Conservation (phyloP, 2,329 filamentous ascomycete species). For the Aspergillus pseudoglaucus region DNA sequence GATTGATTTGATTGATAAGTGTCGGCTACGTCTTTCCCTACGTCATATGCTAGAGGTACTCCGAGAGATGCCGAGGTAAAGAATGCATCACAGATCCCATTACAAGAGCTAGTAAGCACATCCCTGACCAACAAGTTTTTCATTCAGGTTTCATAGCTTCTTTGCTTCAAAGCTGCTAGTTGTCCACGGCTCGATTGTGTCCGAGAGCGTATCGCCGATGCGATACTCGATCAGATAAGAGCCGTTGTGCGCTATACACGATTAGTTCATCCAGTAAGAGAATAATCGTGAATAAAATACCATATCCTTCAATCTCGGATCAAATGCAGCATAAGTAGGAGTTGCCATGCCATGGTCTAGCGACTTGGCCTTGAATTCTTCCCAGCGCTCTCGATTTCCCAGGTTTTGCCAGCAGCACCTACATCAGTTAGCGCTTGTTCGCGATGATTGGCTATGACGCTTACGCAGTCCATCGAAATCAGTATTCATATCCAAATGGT, state of each 20-base stretch:
- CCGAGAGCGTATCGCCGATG: conserved; percentile 29
- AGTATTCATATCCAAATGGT: conserved; percentile 12
- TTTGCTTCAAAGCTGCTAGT: conserved; percentile 29
- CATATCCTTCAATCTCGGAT: conserved; percentile 16
- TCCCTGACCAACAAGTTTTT: conserved; percentile 36
- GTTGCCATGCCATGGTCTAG: conserved; percentile 25
- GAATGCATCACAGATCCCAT: background rate
- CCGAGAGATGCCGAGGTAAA: too few species aligned
- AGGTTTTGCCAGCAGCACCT: conserved; percentile 7
- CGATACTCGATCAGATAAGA: conserved; percentile 40
- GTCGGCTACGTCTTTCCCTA: background rate
- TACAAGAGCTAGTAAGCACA: conserved; percentile 20
- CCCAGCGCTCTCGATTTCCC: conserved; percentile 16
- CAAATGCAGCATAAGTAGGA: conserved; percentile 28
- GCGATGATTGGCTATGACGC: background rate
- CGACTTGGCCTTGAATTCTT: conserved; percentile 13
- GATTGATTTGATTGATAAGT: background rate
- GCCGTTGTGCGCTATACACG: conserved; percentile 21
- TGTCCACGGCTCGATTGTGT: conserved; percentile 24
- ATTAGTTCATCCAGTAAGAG: conserved; percentile 3
- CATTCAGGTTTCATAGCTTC: conserved; percentile 42
- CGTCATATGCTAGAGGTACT: too few species aligned
- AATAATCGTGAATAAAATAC: background rate
- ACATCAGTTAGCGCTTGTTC: background rate
- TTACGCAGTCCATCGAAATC: conserved; percentile 10